These are phyloP conservation scores for Huntiella decipiens DNA, from an alignment of 2,329 filamentous ascomycete species.

Conservation along the genomic window DNA sequence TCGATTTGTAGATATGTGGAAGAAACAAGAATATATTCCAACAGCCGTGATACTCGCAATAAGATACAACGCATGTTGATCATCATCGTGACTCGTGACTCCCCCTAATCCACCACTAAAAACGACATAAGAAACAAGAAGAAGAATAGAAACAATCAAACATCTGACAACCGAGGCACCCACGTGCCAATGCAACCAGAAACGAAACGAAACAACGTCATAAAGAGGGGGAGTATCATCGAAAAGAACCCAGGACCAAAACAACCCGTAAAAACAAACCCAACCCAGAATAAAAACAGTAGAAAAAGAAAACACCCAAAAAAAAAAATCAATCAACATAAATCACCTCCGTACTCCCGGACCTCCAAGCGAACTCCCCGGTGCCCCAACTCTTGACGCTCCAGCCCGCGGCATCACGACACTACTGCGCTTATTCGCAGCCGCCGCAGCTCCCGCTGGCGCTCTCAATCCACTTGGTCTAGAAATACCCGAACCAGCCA, in stretches of 20 bases:
- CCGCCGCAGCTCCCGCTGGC: constrained; percentile 26
- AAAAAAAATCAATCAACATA: background rate
- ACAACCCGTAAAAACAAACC: background rate
- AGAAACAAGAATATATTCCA: background rate
- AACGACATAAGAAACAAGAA: constrained; percentile 3
- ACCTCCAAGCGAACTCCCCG: constrained; percentile 14
- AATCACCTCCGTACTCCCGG: constrained; percentile 19
- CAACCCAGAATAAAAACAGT: background rate
- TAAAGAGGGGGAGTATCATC: constrained; percentile 1
- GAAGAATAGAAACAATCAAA: background rate
- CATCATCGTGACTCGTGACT: background rate
- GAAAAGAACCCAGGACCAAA: background rate
- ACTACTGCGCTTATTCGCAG: constrained; percentile 24
- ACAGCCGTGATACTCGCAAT: constrained; percentile 1
- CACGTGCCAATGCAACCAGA: background rate
- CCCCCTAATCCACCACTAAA: background rate
- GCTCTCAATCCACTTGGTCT: constrained; percentile 41
- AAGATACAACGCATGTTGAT: background rate
- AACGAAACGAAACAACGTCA: background rate
- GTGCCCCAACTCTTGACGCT: constrained; percentile 53
- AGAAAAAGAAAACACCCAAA: background rate
- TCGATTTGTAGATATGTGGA: constrained; percentile 15
- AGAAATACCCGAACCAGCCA: constrained; percentile 34
- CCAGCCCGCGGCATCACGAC: constrained; percentile 30
- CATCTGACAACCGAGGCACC: background rate